Evolutionary conservation across 495 filamentous ascomycete genomes (phyloP).

Genomic region (Neurospora sp.): DNA sequence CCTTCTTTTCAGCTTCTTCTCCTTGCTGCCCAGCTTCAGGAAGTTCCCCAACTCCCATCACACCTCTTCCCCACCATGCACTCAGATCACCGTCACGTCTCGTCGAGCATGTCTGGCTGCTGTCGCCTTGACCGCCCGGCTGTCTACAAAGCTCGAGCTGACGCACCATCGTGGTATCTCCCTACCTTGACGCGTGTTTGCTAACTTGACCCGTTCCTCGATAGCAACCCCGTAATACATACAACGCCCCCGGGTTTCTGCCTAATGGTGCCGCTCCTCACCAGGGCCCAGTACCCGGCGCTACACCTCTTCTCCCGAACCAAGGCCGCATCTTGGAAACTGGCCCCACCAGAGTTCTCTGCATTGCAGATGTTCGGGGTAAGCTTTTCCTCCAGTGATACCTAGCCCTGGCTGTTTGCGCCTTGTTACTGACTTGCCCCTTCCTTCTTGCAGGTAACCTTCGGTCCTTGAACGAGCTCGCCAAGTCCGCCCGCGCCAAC

Average conservation of each 20-base stretch:
- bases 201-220: constrained; percentile 6
- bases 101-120: background rate
- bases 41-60: background rate
- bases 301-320: constrained; percentile 46
- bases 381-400: constrained; percentile 15
- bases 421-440: constrained; percentile 9
- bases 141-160: background rate
- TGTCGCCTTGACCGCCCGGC: background rate
- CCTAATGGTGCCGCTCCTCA: constrained; percentile 44
- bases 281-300: constrained; percentile 37
- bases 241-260: constrained; percentile 39
- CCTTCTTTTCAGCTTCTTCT: background rate
- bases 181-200: background rate
- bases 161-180: background rate
- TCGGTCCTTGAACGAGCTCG: constrained; percentile 90
- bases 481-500: constrained; percentile 84
- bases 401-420: background rate
- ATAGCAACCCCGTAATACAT: constrained; percentile 31
- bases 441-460: constrained; percentile 61
- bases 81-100: background rate
- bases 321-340: constrained; percentile 68
- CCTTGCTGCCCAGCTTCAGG: background rate
- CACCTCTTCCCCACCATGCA: background rate
- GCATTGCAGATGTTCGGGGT: constrained; percentile 98
- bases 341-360: constrained; percentile 76